Base-by-base conservation (phyloP, 2,329 filamentous ascomycete genomes). In the Alternaria sp. region DNA sequence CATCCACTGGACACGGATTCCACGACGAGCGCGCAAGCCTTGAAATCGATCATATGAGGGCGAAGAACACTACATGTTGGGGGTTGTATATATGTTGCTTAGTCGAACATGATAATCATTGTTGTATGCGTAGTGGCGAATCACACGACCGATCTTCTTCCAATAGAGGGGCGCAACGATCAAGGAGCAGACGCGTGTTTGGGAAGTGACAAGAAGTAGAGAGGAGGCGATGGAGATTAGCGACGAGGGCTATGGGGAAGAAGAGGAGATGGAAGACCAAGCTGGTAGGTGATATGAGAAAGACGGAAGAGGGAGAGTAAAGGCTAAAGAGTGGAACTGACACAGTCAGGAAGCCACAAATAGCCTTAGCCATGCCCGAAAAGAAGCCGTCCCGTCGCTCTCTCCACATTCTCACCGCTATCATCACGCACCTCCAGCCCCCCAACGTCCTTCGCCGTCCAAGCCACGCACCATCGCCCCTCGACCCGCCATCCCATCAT, bases 401-500 rank as follows among this genome's bases (percentile, higher is more conserved):
- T 5, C n/a, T 26, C 9, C 5, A 28, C 23, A 14, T 26, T 31
- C 24, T 46, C 26, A 10, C 26, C 8, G 24, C n/a, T 3, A 34
- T 24, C 33, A 42, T 26, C 24, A 14, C 5, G 11, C 40, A 40
- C 28, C 8, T 44, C 26, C 28, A 39, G 9, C 36, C 11, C 29
- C 31, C 2, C 33, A 46, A 39, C 9, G 2, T 40, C 11, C 11
- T 51, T n/a, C 26, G 1, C 21, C 13, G 33, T 24, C 23, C 40
- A 24, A 49, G 31, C 41, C 28, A 24, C 31, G 36, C 37, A 23
- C 26, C 17, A 3, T 21, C 46, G 29, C 14, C 14, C 45, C 55
- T 61, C 55, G 57, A 53, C 51, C 58, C 62, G 52, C 60, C 60
- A 60, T 42, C 62, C 40, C 42, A 21, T 26, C 33, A 46, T 42